These are phyloP conservation scores for Candida awuae DNA, from an alignment of 805 yeast species.

Conservation along the genomic window DNA sequence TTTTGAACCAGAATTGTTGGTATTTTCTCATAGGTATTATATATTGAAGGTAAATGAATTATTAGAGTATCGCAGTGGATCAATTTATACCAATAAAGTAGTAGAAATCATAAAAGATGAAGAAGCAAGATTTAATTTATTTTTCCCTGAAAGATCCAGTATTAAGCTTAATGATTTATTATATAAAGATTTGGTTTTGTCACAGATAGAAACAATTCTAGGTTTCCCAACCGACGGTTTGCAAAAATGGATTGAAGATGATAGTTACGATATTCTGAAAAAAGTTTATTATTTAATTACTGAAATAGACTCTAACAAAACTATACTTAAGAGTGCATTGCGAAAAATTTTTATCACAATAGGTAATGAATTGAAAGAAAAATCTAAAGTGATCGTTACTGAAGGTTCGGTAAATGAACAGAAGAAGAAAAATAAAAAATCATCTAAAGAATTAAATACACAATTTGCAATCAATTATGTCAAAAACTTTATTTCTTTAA, in stretches of 20 bases:
- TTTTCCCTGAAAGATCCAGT: slow-evolving; percentile 45
- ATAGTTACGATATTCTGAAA: slow-evolving; percentile 35
- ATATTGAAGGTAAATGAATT: slow-evolving; percentile 37
- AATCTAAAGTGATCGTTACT: slow-evolving; percentile 15
- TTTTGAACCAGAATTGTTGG: slow-evolving; percentile 60
- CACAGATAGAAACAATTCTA: slow-evolving; percentile 50
- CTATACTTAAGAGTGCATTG: slow-evolving; percentile 41
- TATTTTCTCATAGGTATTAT: slow-evolving; percentile 51
- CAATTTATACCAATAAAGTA: slow-evolving; percentile 46
- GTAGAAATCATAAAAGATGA: slow-evolving; percentile 55
- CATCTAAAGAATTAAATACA: slow-evolving; percentile 32
- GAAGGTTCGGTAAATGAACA: slow-evolving; percentile 6
- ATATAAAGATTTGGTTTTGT: slow-evolving; percentile 50
- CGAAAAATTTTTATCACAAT: slow-evolving; percentile 37
- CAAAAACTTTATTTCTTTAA: slow-evolving; percentile 44
- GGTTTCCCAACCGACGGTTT: slow-evolving; percentile 48
- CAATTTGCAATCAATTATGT: slow-evolving; percentile 65
- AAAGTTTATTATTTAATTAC: slow-evolving; percentile 43
- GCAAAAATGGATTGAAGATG: slow-evolving; percentile 44
- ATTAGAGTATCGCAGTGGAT: slow-evolving; percentile 38
- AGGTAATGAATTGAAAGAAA: slow-evolving; percentile 35
- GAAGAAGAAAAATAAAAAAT: slow-evolving; percentile 15
- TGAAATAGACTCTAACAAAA: slow-evolving; percentile 46
- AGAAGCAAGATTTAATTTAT: slow-evolving; percentile 44
- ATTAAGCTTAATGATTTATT: slow-evolving; percentile 49